Conservation (phyloP, 768 basidiomycete species). For the Suillus variegatus region DNA sequence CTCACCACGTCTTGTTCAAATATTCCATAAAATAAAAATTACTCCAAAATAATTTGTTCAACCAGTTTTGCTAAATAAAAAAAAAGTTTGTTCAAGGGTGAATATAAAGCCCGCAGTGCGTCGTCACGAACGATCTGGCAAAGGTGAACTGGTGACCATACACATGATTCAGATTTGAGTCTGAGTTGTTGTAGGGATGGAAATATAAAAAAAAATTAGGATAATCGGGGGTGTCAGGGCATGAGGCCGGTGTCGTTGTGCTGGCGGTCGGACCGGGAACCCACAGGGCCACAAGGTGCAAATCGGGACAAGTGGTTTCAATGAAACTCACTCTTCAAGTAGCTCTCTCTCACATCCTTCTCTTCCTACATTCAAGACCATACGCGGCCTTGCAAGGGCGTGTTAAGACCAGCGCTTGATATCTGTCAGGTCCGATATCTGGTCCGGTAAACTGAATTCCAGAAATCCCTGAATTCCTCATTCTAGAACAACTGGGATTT, state of each 20-base stretch:
- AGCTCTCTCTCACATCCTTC: constrained; percentile 9
- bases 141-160: not conserved
- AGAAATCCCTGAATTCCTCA: constrained; percentile 18
- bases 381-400: constrained; percentile 1
- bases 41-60: not conserved
- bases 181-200: not conserved
- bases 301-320: constrained; percentile 9
- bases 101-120: not conserved
- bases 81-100: not conserved
- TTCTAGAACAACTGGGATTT: constrained; percentile 11
- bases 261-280: constrained; percentile 7
- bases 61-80: not conserved
- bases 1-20: not conserved
- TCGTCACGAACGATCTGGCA: constrained; percentile 2
- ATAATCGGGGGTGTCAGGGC: constrained; percentile 5
- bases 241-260: constrained; percentile 7
- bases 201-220: not conserved
- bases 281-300: constrained; percentile 8
- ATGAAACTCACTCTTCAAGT: constrained; percentile 8
- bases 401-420: not conserved
- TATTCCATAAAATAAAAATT: constrained; percentile 2
- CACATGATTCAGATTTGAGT: not conserved
- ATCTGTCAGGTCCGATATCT: not conserved
- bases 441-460: not conserved
- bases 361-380: not conserved